Conservation (phyloP, 2,329 filamentous ascomycete species). For the Penicillium sp. region DNA sequence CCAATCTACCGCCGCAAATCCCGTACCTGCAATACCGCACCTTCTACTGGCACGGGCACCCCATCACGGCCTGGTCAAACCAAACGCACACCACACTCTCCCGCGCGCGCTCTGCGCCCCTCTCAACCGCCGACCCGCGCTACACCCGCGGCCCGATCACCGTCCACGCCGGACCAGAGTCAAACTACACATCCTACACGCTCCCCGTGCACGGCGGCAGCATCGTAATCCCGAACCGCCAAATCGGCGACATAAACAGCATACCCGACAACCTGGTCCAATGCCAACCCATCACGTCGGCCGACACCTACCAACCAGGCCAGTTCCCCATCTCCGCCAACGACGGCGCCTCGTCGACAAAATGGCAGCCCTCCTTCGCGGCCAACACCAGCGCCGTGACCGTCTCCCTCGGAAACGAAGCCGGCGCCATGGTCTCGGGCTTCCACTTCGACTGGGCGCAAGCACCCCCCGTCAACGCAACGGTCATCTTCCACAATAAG, state of each 20-base stretch:
- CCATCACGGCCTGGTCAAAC: slow-evolving; percentile 63
- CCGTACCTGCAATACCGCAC: slow-evolving; percentile 61
- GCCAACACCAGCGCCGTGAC: slow-evolving; percentile 58
- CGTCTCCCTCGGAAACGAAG: slow-evolving; percentile 52
- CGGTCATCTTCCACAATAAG: slow-evolving; percentile 58
- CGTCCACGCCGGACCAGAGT: slow-evolving; percentile 56
- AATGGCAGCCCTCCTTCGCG: slow-evolving; percentile 63
- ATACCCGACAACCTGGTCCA: slow-evolving; percentile 64
- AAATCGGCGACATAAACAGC: slow-evolving; percentile 57
- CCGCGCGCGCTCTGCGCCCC: slow-evolving; percentile 49
- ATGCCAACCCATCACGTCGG: slow-evolving; percentile 58
- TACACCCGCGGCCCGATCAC: slow-evolving; percentile 60
- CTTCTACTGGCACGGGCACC: slow-evolving; percentile 68
- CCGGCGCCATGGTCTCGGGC: slow-evolving; percentile 37
- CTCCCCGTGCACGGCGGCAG: slow-evolving; percentile 54
- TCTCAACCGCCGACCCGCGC: slow-evolving; percentile 56
- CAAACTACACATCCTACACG: slow-evolving; percentile 46
- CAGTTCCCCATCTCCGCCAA: slow-evolving; percentile 70
- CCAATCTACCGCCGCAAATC: slow-evolving; percentile 67
- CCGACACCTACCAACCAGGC: slow-evolving; percentile 57
- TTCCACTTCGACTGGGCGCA: slow-evolving; percentile 64
- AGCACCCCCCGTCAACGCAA: slow-evolving; percentile 56
- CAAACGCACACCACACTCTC: slow-evolving; percentile 65
- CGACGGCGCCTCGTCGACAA: slow-evolving; percentile 66
- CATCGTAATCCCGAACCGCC: slow-evolving; percentile 61